Evolutionary conservation across 1,284 basidiomycete genomes (phyloP).

Genomic region (Leccinum laetum): DNA sequence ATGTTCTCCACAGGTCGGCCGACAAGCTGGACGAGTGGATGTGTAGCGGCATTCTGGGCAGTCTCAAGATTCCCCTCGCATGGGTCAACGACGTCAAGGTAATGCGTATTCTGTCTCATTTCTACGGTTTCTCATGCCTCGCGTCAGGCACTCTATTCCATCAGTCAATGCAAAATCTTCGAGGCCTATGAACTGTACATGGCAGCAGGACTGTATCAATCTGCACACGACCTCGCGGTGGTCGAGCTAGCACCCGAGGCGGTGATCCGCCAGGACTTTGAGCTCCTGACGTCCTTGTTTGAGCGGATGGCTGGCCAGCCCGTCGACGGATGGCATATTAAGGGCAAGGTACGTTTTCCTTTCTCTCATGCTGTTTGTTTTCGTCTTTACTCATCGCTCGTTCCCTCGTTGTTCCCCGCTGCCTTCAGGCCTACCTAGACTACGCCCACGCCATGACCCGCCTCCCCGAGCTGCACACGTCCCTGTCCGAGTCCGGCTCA

Average conservation of each 20-base stretch:
- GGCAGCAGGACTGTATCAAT: constrained; percentile 65
- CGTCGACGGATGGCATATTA: constrained; percentile 75
- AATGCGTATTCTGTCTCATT: constrained; percentile 9
- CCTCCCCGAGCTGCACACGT: constrained; percentile 56
- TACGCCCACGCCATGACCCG: constrained; percentile 65
- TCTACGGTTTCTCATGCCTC: constrained; percentile 10
- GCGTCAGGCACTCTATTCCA: constrained; percentile 63
- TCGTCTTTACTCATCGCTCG: neutral
- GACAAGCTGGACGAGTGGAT: constrained; percentile 68
- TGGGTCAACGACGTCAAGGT: constrained; percentile 94
- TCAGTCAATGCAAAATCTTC: constrained; percentile 66
- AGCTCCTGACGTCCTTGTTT: constrained; percentile 76
- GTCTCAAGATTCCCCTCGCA: constrained; percentile 74
- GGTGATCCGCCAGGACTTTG: constrained; percentile 78
- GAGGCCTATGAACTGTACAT: constrained; percentile 81
- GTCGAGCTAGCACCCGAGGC: constrained; percentile 90
- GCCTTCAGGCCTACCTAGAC: constrained; percentile 61
- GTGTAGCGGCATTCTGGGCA: constrained; percentile 72
- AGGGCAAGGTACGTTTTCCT: constrained; percentile 67
- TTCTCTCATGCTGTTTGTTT: neutral
- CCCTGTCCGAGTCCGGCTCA: constrained; percentile 38
- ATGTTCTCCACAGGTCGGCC: constrained; percentile 78
- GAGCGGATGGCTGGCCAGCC: constrained; percentile 60
- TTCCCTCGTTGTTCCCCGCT: constrained; percentile 2
- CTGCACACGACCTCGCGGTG: constrained; percentile 83